Evolutionary conservation across 1,139 yeast genomes (phyloP).

Genomic region (Scheffersomyces parashehatae): DNA sequence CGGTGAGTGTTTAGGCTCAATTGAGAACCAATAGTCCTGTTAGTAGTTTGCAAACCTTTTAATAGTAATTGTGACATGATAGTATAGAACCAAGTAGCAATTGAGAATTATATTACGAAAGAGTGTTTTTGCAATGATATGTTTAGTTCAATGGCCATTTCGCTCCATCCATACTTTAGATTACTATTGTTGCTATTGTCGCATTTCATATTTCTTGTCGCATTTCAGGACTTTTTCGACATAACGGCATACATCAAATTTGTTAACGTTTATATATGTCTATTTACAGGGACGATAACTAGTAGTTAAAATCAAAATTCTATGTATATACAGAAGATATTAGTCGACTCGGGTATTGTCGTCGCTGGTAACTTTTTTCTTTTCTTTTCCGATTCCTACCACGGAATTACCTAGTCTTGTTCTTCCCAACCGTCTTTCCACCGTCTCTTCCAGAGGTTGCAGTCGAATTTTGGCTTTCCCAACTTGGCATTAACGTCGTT

Average conservation of each 20-base stretch:
- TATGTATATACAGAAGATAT: no score
- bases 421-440: constrained; percentile 84
- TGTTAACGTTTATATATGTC: no score
- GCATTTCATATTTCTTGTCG: no score
- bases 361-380: neutral
- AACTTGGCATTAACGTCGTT: constrained; percentile 83
- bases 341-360: constrained; percentile 5
- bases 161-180: no score
- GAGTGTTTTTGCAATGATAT: neutral
- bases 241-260: no score
- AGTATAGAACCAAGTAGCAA: neutral
- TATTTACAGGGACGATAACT: neutral
- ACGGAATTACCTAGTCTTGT: neutral
- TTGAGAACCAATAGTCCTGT: no score
- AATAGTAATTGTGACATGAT: no score
- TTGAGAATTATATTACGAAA: neutral
- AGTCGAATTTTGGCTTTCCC: constrained; percentile 84
- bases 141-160: no score
- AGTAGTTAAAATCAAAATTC: no score
- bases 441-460: constrained; percentile 86
- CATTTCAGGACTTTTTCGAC: no score
- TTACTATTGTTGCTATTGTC: no score
- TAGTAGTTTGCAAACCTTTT: neutral
- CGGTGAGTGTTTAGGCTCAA: constrained; percentile 2
- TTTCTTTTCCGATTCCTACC: constrained; percentile 1